Evolutionary conservation across 2,329 filamentous ascomycete species (phyloP), one percentile per base, ranked within the genome.

Genomic region (Cordyceps tenuipes): DNA sequence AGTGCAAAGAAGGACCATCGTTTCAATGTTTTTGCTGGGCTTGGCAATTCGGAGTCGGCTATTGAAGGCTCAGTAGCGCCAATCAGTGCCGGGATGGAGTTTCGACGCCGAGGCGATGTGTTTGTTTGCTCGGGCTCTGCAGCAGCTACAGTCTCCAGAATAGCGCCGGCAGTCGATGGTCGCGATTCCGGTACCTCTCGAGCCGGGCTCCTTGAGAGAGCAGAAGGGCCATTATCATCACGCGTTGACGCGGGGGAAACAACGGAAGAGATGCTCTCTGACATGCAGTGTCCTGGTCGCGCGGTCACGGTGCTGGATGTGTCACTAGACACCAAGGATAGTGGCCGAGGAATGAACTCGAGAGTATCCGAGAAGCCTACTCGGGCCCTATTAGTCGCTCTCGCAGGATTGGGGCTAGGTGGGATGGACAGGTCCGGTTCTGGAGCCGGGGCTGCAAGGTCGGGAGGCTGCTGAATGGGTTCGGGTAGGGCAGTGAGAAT

Each of bases 361-460:
- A 95, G 79, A 12, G 84, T 89, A 64, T 95, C 91, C 1, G 89
- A 91, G 68, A 96, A 96, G 0, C 88, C 89, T 50, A 96, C 91
- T 13, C 88, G 80, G 47, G 85, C 82, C 62, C 85, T 82, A 4
- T 80, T 79, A 9, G 62, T 61, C 1, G 72, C 62, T 57, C 72
- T 72, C 68, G 70, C 50, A 26, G 68, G 68, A 54, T 66, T 67
- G 6, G 31, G 58, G 49, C 54, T 56, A 36, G 56, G 56, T 12
- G 55, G 21, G 12, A 31, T 23, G 19, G 21, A 50, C 23, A 7
- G 8, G 6, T 34, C 23, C 4, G 23, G n/a, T 21, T 51, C 36
- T 23, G 21, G 21, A 9, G 23, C 17, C 8, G 23, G 19, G 13
- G 10, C n/a, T 51, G 36, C 21, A 15, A 36, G 47, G 7, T 34